Evolutionary conservation across 441 rosid species (phyloP), one percentile per base, ranked within the genome.

Genomic region (Populus trichocarpa): DNA sequence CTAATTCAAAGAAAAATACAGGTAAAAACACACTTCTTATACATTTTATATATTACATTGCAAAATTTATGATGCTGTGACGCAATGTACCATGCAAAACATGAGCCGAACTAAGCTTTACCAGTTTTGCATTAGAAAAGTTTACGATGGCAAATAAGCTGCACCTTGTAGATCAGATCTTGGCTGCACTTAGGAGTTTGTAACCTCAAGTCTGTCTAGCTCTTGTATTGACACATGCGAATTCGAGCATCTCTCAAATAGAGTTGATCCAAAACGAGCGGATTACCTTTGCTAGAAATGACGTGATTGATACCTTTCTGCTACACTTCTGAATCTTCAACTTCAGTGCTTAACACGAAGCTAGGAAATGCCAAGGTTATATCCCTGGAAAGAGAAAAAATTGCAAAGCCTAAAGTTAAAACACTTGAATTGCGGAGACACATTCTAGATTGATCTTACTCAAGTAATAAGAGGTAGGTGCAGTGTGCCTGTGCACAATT

Each of bases 361-460:
- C 96, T 92, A 26, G 98, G 97, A 86, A 94, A 94, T 61, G 93
- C 86, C 69, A 87, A 42, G 26, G 88, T 89, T 84, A 92, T 91
- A 73, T 92, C 98, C 91, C 98, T 94, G 87, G 63, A 30, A 30
- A 85, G 40, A 28, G 72, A 25, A 77, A 5, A 11, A 74, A 53
- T 64, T 11, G 1, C 22, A 53, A 18, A 2, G 9, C 22, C 61
- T 53, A 5, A 6, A 53, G 61, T 53, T 53, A 53, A 53, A 5
- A n/a, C 32, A 53, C 61, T 53, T 20, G 61, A 53, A 53, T 53
- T 53, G 3, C 9, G 8, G 22, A 53, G 22, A 1, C 2, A 18
- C 22, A 53, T 53, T 53, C 8, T 53, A 53, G 0, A 53, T 18
- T 53, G 22, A 20, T 2, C 61, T 20, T 6, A 53, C 22, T 53